phyloP scores from a whole-genome alignment of 768 basidiomycete genomes.

The Paxillus rubicundulus region DNA sequence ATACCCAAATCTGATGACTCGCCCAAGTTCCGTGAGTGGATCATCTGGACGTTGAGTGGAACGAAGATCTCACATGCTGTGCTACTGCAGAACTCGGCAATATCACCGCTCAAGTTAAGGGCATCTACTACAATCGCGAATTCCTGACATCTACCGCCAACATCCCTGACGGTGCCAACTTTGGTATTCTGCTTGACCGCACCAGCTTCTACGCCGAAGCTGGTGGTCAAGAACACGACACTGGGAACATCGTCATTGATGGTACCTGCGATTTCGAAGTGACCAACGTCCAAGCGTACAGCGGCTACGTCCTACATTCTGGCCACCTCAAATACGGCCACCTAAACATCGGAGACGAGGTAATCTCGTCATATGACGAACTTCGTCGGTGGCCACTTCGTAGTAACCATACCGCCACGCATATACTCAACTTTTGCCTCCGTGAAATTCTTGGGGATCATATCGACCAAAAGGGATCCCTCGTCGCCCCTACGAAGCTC shows the following conservation, averaged over 20 bases:
- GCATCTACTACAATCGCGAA: slow-evolving; percentile 78
- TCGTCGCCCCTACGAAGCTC: slow-evolving; percentile 92
- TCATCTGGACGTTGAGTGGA: background rate
- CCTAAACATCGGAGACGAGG: slow-evolving; percentile 72
- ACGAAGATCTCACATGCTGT: background rate
- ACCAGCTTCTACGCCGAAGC: slow-evolving; percentile 98
- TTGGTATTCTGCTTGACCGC: slow-evolving; percentile 86
- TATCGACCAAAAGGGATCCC: slow-evolving; percentile 96
- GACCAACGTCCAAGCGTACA: slow-evolving; percentile 89
- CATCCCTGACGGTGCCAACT: slow-evolving; percentile 62
- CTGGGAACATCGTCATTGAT: slow-evolving; percentile 91
- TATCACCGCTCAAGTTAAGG: slow-evolving; percentile 70
- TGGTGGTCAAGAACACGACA: slow-evolving; percentile 97
- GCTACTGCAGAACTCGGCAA: slow-evolving; percentile 65
- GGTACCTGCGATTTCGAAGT: slow-evolving; percentile 92
- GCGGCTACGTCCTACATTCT: slow-evolving; percentile 93
- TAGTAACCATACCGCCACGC: slow-evolving; percentile 98
- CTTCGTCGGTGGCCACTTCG: slow-evolving; percentile 94
- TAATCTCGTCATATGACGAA: slow-evolving; percentile 92
- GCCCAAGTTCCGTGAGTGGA: slow-evolving; percentile 77
- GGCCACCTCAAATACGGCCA: slow-evolving; percentile 88
- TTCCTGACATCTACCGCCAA: slow-evolving; percentile 67
- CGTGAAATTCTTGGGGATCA: slow-evolving; percentile 96
- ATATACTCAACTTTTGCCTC: slow-evolving; percentile 92
- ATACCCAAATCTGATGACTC: slow-evolving; percentile 94